Conservation (phyloP, 208 protist genomes). For the Herpetomonas muscarum region DNA sequence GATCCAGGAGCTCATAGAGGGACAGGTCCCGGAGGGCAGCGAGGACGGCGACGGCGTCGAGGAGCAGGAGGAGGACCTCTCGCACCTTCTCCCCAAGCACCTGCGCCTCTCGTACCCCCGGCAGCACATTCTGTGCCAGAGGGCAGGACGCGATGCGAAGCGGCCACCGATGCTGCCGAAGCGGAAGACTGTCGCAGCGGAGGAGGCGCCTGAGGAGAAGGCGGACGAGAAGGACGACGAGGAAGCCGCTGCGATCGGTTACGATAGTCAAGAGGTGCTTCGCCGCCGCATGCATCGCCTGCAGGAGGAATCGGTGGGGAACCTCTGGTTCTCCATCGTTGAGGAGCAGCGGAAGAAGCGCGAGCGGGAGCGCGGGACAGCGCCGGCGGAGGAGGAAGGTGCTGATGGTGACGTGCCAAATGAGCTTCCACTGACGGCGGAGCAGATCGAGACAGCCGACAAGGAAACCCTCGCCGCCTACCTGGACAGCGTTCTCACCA, state of each 20-base stretch:
- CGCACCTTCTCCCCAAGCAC: conserved; percentile 9
- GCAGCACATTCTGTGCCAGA: conserved; percentile 45
- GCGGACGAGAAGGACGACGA: conserved; percentile 4
- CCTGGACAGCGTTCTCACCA: conserved; percentile 1
- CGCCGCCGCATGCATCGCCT: conserved; percentile 9
- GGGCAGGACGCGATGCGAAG: conserved; percentile 10
- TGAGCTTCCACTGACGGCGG: neutral
- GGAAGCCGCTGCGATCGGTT: neutral
- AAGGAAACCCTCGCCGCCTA: neutral
- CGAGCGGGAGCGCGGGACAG: no score
- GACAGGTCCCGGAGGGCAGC: neutral
- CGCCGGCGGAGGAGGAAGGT: no score
- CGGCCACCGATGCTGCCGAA: no score
- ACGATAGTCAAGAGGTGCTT: conserved; percentile 2
- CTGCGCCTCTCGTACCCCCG: conserved; percentile 27
- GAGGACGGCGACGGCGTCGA: neutral
- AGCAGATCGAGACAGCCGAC: neutral
- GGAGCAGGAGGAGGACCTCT: neutral
- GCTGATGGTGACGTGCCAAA: no score
- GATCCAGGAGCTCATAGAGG: conserved; percentile 4
- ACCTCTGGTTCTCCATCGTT: no score
- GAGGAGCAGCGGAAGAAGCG: no score
- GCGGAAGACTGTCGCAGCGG: neutral
- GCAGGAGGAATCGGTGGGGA: conserved; percentile 14
- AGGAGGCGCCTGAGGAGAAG: neutral